These are phyloP conservation scores for Fusarium chuoi DNA, from an alignment of 2,329 filamentous ascomycete species.

Conservation along the genomic window DNA sequence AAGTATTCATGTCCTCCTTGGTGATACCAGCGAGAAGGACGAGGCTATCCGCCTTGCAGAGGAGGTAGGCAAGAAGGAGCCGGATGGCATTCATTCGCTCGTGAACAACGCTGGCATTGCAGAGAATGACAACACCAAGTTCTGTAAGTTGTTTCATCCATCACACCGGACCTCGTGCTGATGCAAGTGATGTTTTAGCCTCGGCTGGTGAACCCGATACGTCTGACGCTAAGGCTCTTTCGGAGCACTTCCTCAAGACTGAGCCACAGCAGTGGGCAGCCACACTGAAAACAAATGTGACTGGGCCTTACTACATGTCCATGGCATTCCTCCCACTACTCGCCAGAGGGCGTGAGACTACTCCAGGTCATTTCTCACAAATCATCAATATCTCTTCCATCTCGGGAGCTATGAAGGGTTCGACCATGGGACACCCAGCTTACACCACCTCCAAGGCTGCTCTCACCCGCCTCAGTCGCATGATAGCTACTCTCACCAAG, in stretches of 20 bases:
- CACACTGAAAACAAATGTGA: not conserved
- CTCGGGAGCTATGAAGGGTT: not conserved
- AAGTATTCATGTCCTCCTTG: not conserved
- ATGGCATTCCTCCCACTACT: not conserved
- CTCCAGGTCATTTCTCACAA: not conserved
- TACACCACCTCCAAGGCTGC: conserved; percentile 9
- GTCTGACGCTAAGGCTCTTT: not conserved
- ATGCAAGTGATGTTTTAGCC: not conserved
- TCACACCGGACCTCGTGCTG: rapidly evolving
- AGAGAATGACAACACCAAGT: not conserved
- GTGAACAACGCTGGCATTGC: conserved; percentile 12
- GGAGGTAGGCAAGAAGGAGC: not conserved
- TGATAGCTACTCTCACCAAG: conserved; percentile 6
- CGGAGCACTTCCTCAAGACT: not conserved
- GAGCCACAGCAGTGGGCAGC: not conserved
- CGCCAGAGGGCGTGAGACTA: not conserved
- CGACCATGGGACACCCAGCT: not conserved
- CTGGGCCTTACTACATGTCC: conserved; percentile 7
- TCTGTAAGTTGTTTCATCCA: rapidly evolving
- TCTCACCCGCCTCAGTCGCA: conserved; percentile 5
- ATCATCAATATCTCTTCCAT: not conserved
- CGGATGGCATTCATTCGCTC: not conserved
- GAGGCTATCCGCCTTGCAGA: not conserved
- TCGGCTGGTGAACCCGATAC: not conserved
- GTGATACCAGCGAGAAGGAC: not conserved